Conservation (phyloP, 768 basidiomycete genomes). For the Suillus subaureus region DNA sequence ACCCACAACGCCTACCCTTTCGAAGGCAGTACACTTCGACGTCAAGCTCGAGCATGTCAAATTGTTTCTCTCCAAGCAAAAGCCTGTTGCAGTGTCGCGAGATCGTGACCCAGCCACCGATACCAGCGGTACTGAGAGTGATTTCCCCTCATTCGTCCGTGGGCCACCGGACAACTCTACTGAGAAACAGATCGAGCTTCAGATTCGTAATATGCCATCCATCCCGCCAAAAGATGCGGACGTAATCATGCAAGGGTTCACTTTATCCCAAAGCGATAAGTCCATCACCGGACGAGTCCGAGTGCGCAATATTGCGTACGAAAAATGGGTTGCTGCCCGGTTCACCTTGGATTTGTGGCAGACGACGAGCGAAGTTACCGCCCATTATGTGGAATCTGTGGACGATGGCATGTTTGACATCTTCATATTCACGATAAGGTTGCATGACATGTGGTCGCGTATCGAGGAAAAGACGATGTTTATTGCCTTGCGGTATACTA, state of each 20-base stretch:
- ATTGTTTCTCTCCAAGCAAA: conserved; percentile 92
- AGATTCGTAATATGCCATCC: conserved; percentile 67
- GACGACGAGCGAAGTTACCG: conserved; percentile 92
- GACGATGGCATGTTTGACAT: conserved; percentile 54
- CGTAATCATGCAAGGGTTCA: conserved; percentile 56
- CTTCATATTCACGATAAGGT: conserved; percentile 74
- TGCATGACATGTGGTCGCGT: conserved; percentile 75
- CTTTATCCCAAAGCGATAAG: conserved; percentile 51
- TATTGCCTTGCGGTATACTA: conserved; percentile 73
- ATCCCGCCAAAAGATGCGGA: conserved; percentile 41
- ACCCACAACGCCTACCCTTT: conserved; percentile 75
- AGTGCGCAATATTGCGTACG: conserved; percentile 84
- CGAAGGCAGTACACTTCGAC: conserved; percentile 93
- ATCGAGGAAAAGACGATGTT: conserved; percentile 85
- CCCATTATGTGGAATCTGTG: conserved; percentile 56
- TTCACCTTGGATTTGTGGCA: conserved; percentile 97
- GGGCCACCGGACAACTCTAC: conserved; percentile 38
- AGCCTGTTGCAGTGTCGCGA: conserved; percentile 90
- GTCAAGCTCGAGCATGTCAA: conserved; percentile 91
- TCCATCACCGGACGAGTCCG: conserved; percentile 73
- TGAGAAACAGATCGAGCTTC: conserved; percentile 54
- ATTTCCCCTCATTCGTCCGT: conserved; percentile 72
- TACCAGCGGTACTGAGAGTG: conserved; percentile 77
- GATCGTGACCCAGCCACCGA: conserved; percentile 88
- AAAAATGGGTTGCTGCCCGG: conserved; percentile 85